Evolutionary conservation across 805 yeast genomes (phyloP).

Genomic region (Wickerhamiella hasegawae): DNA sequence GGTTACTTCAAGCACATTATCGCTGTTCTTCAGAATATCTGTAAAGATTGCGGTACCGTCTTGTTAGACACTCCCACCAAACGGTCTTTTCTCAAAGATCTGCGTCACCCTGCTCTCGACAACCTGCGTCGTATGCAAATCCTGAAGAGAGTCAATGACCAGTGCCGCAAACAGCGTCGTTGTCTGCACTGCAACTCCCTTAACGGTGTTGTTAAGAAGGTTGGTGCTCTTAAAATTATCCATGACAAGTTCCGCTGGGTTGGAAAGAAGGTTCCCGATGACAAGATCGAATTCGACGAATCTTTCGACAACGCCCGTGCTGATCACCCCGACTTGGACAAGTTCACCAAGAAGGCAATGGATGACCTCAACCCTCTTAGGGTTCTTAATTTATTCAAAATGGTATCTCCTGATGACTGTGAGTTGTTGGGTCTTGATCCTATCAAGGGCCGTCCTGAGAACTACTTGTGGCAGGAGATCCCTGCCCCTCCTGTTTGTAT

Average conservation of each 20-base stretch:
- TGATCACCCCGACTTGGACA: slow-evolving; percentile 75
- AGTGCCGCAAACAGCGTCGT: slow-evolving; percentile 87
- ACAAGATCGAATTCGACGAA: slow-evolving; percentile 72
- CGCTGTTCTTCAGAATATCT: slow-evolving; percentile 73
- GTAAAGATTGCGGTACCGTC: slow-evolving; percentile 74
- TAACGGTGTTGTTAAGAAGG: slow-evolving; percentile 95
- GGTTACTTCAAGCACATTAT: slow-evolving; percentile 91
- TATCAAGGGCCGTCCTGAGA: slow-evolving; percentile 82
- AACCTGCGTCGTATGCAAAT: slow-evolving; percentile 84
- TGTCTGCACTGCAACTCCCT: slow-evolving; percentile 76
- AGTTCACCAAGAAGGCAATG: slow-evolving; percentile 68
- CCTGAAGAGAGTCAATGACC: slow-evolving; percentile 68
- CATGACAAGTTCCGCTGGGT: slow-evolving; percentile 94
- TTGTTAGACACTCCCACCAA: slow-evolving; percentile 59
- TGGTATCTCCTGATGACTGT: slow-evolving; percentile 72
- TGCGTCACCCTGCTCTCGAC: slow-evolving; percentile 77
- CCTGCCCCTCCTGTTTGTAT: slow-evolving; percentile 99
- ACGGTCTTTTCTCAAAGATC: slow-evolving; percentile 53
- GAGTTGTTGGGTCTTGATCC: slow-evolving; percentile 86
- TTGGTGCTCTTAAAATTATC: slow-evolving; percentile 87
- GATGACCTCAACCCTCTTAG: slow-evolving; percentile 92
- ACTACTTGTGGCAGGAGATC: slow-evolving; percentile 88
- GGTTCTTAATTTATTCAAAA: slow-evolving; percentile 74
- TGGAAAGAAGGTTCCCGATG: slow-evolving; percentile 77
- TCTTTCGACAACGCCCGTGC: slow-evolving; percentile 64